Percentiles rank a stretch among this genome's conserved stretches.
Evolutionary conservation across 2,329 filamentous ascomycete genomes (phyloP).

Genomic region (Hypoxylon sp.): DNA sequence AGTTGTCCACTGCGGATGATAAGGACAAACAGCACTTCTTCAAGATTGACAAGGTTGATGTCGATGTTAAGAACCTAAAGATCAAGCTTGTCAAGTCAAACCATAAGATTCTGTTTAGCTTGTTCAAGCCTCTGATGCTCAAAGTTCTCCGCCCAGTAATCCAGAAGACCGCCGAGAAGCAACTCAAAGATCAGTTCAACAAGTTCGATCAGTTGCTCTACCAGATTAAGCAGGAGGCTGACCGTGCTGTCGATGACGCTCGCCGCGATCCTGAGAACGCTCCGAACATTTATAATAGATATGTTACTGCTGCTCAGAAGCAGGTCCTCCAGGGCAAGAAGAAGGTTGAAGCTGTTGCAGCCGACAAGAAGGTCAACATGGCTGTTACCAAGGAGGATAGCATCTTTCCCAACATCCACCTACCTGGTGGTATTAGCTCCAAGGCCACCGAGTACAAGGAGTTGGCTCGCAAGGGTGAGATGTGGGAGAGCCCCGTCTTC

Average conservation of each 20-base stretch:
- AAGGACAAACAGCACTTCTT: constrained; percentile 87
- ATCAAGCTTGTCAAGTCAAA: constrained; percentile 95
- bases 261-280: constrained; percentile 79
- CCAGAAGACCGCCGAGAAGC: constrained; percentile 89
- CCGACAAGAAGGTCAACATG: constrained; percentile 84
- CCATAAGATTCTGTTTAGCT: constrained; percentile 89
- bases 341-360: constrained; percentile 74
- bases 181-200: constrained; percentile 86
- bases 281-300: constrained; percentile 89
- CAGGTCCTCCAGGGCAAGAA: constrained; percentile 81
- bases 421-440: constrained; percentile 90
- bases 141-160: constrained; percentile 87
- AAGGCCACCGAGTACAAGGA: constrained; percentile 97
- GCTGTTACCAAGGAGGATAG: constrained; percentile 90
- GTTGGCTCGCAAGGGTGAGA: constrained; percentile 87
- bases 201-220: constrained; percentile 81
- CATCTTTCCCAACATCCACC: constrained; percentile 86
- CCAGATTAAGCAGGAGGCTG: constrained; percentile 85
- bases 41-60: constrained; percentile 91
- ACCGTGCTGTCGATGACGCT: constrained; percentile 77
- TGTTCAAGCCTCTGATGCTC: constrained; percentile 90
- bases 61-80: constrained; percentile 84
- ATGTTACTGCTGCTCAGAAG: constrained; percentile 81
- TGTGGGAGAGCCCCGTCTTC: constrained; percentile 96
- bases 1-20: constrained; percentile 84